phyloP scores from a whole-genome alignment of 805 yeast species.

The Lipomyces spencermartinsiae region DNA sequence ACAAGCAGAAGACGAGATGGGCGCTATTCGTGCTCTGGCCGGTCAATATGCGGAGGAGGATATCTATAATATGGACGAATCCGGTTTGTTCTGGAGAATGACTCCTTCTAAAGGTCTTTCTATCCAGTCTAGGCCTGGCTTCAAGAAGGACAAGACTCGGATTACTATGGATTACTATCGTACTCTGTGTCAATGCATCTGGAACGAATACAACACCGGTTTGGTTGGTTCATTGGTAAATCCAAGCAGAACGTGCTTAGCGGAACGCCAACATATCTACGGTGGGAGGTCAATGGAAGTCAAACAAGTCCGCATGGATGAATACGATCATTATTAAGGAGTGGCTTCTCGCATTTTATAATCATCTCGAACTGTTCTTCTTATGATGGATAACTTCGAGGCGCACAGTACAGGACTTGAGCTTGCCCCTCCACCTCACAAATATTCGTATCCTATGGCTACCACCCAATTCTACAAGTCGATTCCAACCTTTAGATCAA shows the following conservation, averaged over 20 bases:
- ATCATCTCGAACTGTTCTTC: constrained; percentile 2
- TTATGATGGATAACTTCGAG: neutral
- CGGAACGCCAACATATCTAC: neutral
- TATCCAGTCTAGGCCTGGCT: neutral
- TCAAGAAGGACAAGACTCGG: constrained; percentile 5
- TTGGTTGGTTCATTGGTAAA: constrained; percentile 3
- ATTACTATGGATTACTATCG: constrained; percentile 6
- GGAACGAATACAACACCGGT: neutral
- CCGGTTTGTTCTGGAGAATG: constrained; percentile 4
- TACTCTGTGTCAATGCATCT: constrained; percentile 7
- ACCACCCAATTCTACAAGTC: no score
- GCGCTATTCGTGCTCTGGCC: no score
- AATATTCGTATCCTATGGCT: neutral
- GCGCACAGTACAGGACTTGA: neutral
- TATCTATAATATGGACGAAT: constrained; percentile 7
- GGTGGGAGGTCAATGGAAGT: neutral
- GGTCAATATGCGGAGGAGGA: neutral
- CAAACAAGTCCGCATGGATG: constrained; percentile 2
- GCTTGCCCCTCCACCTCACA: constrained; percentile 1
- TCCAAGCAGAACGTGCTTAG: neutral
- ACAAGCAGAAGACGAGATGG: no score
- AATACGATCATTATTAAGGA: neutral
- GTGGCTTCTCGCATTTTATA: constrained; percentile 3
- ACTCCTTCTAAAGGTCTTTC: constrained; percentile 1
- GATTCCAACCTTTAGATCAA: no score